phyloP scores from a whole-genome alignment of 2,329 filamentous ascomycete genomes.

The Aplosporella prunicola region DNA sequence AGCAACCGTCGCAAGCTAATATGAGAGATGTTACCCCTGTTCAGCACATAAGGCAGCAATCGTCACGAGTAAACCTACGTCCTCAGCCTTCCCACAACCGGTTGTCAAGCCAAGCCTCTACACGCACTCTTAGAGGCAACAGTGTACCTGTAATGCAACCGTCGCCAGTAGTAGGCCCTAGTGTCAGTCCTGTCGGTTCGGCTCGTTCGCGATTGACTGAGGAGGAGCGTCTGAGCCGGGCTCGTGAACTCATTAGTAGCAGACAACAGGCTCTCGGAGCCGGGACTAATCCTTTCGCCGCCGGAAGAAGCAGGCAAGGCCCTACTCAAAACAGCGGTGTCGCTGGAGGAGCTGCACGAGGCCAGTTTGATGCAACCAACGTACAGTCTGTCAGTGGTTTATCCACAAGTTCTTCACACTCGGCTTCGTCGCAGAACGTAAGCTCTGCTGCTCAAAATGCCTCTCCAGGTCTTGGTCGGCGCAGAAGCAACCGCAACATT shows the following conservation, averaged over 20 bases:
- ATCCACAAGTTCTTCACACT: conserved; percentile 18
- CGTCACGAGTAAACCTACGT: conserved; percentile 27
- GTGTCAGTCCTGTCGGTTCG: conserved; percentile 16
- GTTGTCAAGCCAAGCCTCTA: conserved; percentile 26
- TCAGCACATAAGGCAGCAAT: conserved; percentile 24
- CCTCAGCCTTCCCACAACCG: conserved; percentile 27
- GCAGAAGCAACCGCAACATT: conserved; percentile 28
- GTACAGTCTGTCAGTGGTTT: background rate
- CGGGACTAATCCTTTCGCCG: conserved; percentile 28
- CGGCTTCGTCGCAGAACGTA: conserved; percentile 21
- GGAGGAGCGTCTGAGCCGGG: conserved; percentile 25
- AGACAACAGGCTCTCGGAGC: conserved; percentile 23
- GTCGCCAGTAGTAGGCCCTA: conserved; percentile 12
- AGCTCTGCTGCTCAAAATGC: conserved; percentile 15
- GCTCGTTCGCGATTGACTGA: conserved; percentile 19
- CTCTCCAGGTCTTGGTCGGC: conserved; percentile 20
- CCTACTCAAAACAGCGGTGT: conserved; percentile 2
- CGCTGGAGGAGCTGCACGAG: background rate
- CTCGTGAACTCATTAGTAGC: conserved; percentile 28
- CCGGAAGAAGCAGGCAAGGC: conserved; percentile 19
- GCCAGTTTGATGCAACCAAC: conserved; percentile 17
- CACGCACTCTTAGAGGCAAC: conserved; percentile 27
- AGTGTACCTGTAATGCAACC: conserved; percentile 17
- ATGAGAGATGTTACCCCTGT: conserved; percentile 22
- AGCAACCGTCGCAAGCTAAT: conserved; percentile 16